Evolutionary conservation across 306 rosid species (phyloP).

Genomic region (Fagus sylvatica): DNA sequence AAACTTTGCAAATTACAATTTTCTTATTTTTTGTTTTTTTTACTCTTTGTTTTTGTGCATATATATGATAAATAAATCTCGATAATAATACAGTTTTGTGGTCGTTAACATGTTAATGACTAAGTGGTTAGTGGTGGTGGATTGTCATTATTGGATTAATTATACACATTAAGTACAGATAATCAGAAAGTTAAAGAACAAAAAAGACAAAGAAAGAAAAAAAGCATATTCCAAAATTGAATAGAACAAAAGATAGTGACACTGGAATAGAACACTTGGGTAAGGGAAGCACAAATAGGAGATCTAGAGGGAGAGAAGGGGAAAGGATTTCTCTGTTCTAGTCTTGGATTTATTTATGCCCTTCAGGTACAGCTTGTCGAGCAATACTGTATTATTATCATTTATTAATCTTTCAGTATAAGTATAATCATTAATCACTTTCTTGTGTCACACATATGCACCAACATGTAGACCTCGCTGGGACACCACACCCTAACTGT

Average conservation of each 20-base stretch:
- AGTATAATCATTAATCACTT: constrained; percentile 35
- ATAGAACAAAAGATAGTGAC: constrained; percentile 55
- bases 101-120: too few relatives aligned
- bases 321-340: constrained; percentile 18
- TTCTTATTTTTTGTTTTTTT: too few relatives aligned
- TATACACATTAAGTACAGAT: constrained; percentile 35
- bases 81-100: too few relatives aligned
- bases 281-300: constrained; percentile 26
- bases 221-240: constrained; percentile 44
- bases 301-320: constrained; percentile 15
- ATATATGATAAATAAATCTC: too few relatives aligned
- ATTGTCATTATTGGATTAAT: constrained; percentile 27
- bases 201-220: constrained; percentile 14
- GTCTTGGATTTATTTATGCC: constrained; percentile 41
- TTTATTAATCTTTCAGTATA: constrained; percentile 32
- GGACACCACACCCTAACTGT: constrained; percentile 41
- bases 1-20: too few relatives aligned
- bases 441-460: constrained; percentile 49
- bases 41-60: too few relatives aligned
- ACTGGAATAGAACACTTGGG: constrained; percentile 27
- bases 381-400: constrained; percentile 45
- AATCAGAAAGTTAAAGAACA: constrained; percentile 31
- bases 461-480: constrained; percentile 67
- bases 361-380: constrained; percentile 55
- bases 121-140: constrained; percentile 16